Base-by-base conservation (phyloP, 208 protist species). In the Porcisia hertigi region DNA sequence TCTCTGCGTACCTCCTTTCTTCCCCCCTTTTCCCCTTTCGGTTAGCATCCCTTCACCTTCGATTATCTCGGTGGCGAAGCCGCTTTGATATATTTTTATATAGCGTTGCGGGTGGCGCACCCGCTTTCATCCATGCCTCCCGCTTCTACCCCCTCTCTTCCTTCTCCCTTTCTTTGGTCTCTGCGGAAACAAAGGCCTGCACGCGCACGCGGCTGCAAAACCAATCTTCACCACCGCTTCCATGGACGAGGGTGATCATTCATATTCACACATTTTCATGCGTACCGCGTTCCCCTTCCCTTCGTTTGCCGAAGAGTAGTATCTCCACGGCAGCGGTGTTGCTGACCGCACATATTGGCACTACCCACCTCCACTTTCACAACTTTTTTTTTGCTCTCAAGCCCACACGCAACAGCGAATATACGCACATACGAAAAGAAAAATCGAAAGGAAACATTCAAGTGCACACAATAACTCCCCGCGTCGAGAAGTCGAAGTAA, bases 61-160 rank as follows among this genome's bases (percentile, higher is more conserved):
- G 0, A 1, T 64, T 7, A 74, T 52, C 23, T 30, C 41, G 49
- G 43, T 14, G 25, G 18, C 41, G 64, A 70, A 23, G 45, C 49
- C 41, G 64, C 77, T 69, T 72, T 84, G 65, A 58, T 78, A 64
- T 60, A 23, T 58, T 55, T 73, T 79, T 78, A 11, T 39, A 2
- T 14, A 30, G 3, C 14, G n/a, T 8, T 2, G 18, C 11, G 14
- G 39, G 9, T 67, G 18, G 39, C 4, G 41, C 41, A 47, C 47
- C 63, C 23, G 18, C 63, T 67, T 49, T 25, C 23, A 25, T 14
- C 12, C 36, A 65, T 34, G 14, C 7, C 58, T 63, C 20, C 30
- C 58, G 58, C 55, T 8, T 65, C 36, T 39, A 2, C 59, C 16
- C 39, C 16, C 8, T 36, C 1, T 65, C 8, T 20, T n/a, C 59